Percentiles rank a stretch among this genome's conserved stretches.
Evolutionary conservation across 2,329 filamentous ascomycete genomes (phyloP).

Genomic region (Macrophomina phaseolina): DNA sequence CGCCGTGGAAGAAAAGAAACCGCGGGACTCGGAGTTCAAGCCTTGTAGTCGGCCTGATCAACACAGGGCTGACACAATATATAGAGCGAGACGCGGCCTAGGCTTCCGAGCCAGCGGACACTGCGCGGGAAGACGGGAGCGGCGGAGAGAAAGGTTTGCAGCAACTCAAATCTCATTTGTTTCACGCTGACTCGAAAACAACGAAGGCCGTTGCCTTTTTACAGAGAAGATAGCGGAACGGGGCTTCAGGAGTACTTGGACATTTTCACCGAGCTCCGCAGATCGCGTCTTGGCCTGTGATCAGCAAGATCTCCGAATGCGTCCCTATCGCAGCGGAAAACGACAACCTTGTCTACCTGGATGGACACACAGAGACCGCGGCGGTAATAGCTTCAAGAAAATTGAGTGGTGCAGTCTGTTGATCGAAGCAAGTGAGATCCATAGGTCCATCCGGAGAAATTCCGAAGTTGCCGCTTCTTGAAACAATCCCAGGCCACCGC

Average conservation of each 20-base stretch:
- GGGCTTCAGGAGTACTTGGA: background rate
- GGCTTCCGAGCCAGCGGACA: background rate
- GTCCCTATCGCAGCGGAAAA: background rate
- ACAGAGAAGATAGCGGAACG: background rate
- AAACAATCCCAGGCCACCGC: background rate
- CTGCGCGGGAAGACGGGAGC: background rate
- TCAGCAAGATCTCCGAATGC: background rate
- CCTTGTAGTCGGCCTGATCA: conserved; percentile 5
- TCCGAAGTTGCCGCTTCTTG: background rate
- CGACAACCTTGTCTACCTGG: background rate
- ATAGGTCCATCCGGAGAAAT: background rate
- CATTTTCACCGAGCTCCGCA: background rate
- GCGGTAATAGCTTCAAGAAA: background rate
- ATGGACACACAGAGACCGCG: background rate
- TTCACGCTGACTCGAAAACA: conserved; percentile 1
- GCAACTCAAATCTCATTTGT: background rate
- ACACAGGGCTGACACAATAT: background rate
- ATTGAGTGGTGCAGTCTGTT: background rate
- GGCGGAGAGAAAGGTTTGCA: background rate
- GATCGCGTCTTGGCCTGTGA: background rate
- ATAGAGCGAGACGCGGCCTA: background rate
- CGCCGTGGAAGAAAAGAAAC: background rate
- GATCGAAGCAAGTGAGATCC: background rate
- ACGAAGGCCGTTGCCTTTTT: background rate
- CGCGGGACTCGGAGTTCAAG: background rate